Conservation (phyloP, 176 grass and related monocot species). For the Musa beccarii region DNA sequence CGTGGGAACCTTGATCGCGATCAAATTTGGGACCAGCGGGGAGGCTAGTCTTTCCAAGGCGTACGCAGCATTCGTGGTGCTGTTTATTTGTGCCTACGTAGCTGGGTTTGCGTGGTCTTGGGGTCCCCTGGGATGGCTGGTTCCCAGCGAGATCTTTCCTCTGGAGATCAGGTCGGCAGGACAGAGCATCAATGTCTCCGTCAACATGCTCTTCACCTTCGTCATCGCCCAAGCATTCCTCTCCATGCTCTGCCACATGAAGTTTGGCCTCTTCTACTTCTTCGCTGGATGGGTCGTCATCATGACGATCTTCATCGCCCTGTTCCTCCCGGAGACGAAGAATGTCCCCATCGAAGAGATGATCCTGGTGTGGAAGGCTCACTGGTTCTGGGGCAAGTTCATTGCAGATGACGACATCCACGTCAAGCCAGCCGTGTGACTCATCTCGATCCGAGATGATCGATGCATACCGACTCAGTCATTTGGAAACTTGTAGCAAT, state of each 20-base stretch:
- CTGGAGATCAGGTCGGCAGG: conserved; percentile 15
- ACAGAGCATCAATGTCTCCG: conserved; percentile 16
- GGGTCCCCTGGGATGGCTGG: conserved; percentile 15
- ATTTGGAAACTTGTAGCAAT: too few relatives aligned
- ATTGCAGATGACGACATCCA: not conserved
- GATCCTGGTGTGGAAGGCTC: conserved; percentile 9
- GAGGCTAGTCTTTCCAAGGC: not conserved
- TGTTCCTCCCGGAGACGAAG: conserved; percentile 18
- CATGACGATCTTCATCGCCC: conserved; percentile 3
- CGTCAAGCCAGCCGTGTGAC: conserved; percentile 18
- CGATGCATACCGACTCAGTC: not conserved
- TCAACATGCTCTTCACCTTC: conserved; percentile 18
- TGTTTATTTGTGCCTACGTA: conserved; percentile 10
- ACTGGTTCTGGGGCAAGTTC: conserved; percentile 23
- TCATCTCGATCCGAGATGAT: conserved; percentile 19
- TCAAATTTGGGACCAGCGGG: conserved; percentile 3
- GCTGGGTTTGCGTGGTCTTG: conserved; percentile 16
- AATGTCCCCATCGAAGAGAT: conserved; percentile 17
- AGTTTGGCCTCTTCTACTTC: conserved; percentile 19
- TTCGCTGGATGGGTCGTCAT: conserved; percentile 12
- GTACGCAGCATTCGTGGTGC: not conserved
- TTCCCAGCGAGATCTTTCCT: conserved; percentile 17
- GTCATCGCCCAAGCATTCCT: conserved; percentile 16
- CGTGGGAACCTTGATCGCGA: conserved; percentile 4
- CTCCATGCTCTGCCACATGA: conserved; percentile 15